These are phyloP conservation scores for Arabis hirsuta DNA, from an alignment of 345 rosid species.

Conservation along the genomic window DNA sequence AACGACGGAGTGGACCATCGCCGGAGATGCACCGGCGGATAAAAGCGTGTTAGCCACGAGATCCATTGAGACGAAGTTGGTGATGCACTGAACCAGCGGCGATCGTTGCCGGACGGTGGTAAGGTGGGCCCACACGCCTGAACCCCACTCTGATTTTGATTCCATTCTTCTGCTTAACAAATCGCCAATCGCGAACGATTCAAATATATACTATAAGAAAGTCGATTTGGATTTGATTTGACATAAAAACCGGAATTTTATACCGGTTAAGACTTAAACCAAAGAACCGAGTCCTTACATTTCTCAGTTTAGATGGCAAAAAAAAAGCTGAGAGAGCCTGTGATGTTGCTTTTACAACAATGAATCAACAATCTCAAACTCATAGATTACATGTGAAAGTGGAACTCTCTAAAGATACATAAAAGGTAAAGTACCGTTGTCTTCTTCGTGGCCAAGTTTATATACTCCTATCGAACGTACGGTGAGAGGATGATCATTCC, in stretches of 20 bases:
- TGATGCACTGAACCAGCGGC: conserved; percentile 90
- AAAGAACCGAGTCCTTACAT: conserved; percentile 16
- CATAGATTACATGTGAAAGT: conserved; percentile 26
- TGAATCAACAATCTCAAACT: conserved; percentile 23
- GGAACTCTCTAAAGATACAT: conserved; percentile 28
- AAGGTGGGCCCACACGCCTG: conserved; percentile 49
- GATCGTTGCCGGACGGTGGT: conserved; percentile 54
- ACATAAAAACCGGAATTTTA: not conserved
- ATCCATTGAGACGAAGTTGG: conserved; percentile 94
- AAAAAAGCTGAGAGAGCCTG: conserved; percentile 12
- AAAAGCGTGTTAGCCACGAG: conserved; percentile 82
- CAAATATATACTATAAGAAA: conserved; percentile 1
- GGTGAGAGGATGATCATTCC: conserved; percentile 47
- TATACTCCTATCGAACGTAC: conserved; percentile 10
- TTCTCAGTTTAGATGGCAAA: conserved; percentile 3
- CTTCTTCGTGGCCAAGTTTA: conserved; percentile 12
- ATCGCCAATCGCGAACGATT: not conserved
- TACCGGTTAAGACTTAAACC: conserved; percentile 13
- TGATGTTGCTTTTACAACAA: conserved; percentile 36
- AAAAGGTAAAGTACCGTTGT: not conserved
- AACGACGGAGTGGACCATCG: conserved; percentile 73
- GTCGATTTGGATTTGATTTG: conserved; percentile 13
- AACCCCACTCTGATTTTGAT: conserved; percentile 35
- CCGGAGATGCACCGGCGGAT: conserved; percentile 92
- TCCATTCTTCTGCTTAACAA: conserved; percentile 28